Conservation (phyloP, 768 basidiomycete genomes). For the Suillus weaverae region DNA sequence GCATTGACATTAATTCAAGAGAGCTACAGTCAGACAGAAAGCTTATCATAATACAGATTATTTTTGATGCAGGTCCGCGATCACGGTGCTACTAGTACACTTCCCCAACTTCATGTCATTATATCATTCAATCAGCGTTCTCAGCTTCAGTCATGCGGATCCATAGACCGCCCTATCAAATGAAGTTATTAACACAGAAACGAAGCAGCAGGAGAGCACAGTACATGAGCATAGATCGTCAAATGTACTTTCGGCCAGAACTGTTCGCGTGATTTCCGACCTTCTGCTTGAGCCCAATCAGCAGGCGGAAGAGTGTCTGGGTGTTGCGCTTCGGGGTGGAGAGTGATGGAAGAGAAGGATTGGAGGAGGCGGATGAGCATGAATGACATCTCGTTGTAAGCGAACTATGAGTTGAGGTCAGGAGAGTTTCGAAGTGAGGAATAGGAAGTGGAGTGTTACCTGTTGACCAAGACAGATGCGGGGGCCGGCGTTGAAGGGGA, state of each 20-base stretch:
- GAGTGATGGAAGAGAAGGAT: conserved; percentile 47
- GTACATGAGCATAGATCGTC: conserved; percentile 53
- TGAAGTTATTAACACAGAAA: conserved; percentile 2
- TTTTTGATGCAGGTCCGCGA: neutral
- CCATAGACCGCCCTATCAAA: conserved; percentile 53
- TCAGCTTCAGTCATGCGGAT: conserved; percentile 38
- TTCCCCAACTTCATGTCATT: neutral
- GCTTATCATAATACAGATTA: neutral
- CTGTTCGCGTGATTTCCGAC: conserved; percentile 51
- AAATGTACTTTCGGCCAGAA: conserved; percentile 53
- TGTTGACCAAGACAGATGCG: conserved; percentile 64
- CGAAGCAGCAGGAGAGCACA: conserved; percentile 5
- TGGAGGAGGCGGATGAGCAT: conserved; percentile 65
- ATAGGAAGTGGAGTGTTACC: conserved; percentile 26
- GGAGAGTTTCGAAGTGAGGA: neutral
- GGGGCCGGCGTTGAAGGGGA: conserved; percentile 60
- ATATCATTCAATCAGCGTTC: neutral
- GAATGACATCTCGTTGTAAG: conserved; percentile 62
- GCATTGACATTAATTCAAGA: neutral
- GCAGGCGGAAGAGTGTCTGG: conserved; percentile 45
- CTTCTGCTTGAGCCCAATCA: conserved; percentile 44
- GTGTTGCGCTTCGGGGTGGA: conserved; percentile 48
- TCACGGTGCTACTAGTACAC: neutral
- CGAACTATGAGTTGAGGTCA: conserved; percentile 39
- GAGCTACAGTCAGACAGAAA: neutral